Evolutionary conservation across 345 rosid genomes (phyloP).

Genomic region (Durio zibethinus): DNA sequence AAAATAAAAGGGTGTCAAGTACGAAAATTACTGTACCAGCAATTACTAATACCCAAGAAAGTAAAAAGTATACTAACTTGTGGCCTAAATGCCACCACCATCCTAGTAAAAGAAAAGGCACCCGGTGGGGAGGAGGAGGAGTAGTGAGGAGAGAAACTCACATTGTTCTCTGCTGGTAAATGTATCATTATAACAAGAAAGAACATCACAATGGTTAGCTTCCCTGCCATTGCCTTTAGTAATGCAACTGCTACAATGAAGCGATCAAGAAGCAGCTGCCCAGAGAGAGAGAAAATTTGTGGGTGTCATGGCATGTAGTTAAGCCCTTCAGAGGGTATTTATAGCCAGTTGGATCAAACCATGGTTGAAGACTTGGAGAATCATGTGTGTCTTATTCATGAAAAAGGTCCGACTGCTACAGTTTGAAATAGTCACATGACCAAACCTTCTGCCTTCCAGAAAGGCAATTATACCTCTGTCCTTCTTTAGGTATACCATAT

Average conservation of each 20-base stretch:
- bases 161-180: conserved; percentile 1
- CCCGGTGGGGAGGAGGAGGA: no score
- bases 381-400: not conserved
- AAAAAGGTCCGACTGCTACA: not conserved
- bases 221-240: not conserved
- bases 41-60: not conserved
- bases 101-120: not conserved
- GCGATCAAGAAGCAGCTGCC: not conserved
- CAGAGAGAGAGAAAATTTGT: not conserved
- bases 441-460: not conserved
- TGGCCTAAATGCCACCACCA: not conserved
- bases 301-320: not conserved
- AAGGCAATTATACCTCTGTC: not conserved
- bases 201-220: not conserved
- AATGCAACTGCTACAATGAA: not conserved
- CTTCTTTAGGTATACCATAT: not conserved
- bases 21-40: not conserved
- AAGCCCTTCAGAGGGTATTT: not conserved
- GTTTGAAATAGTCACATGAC: not conserved
- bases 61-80: not conserved
- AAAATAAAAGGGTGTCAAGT: not conserved
- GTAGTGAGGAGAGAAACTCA: not conserved
- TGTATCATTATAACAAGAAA: not conserved
- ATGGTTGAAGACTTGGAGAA: not conserved
- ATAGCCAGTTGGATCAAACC: conserved; percentile 1